Conservation (phyloP, 495 filamentous ascomycete genomes). For the Annulohypoxylon bovei region DNA sequence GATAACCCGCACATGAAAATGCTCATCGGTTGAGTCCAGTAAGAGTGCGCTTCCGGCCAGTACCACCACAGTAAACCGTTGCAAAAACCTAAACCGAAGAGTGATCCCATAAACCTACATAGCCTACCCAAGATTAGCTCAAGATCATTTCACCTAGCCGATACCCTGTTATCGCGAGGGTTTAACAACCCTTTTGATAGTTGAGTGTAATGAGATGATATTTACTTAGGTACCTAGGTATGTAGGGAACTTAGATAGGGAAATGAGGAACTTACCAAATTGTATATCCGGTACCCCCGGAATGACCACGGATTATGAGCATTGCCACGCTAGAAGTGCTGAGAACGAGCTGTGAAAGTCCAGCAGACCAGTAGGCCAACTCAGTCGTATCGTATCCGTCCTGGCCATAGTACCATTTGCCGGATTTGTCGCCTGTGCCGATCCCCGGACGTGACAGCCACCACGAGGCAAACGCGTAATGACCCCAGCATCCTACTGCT, state of each 20-base stretch:
- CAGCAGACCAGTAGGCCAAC: neutral
- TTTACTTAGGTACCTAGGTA: too few species aligned
- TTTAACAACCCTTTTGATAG: too few species aligned
- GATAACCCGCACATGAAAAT: neutral
- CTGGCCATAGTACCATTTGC: neutral
- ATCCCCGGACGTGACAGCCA: neutral
- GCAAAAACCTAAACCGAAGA: neutral
- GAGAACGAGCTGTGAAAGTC: neutral
- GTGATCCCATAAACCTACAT: neutral
- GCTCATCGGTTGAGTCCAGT: neutral
- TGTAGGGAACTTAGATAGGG: too few species aligned
- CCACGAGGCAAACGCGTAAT: neutral
- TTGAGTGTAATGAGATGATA: too few species aligned
- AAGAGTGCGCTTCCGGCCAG: neutral
- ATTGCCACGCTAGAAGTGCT: neutral
- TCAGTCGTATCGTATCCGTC: neutral
- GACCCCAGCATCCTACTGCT: neutral
- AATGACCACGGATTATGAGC: neutral
- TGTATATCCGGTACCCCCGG: neutral
- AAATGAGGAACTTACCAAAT: neutral
- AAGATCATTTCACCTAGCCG: too few species aligned
- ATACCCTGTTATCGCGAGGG: too few species aligned
- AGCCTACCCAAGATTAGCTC: neutral
- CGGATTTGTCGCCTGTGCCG: neutral
- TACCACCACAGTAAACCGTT: neutral